Evolutionary conservation across 495 filamentous ascomycete genomes (phyloP).

Genomic region (Neurospora sp.): DNA sequence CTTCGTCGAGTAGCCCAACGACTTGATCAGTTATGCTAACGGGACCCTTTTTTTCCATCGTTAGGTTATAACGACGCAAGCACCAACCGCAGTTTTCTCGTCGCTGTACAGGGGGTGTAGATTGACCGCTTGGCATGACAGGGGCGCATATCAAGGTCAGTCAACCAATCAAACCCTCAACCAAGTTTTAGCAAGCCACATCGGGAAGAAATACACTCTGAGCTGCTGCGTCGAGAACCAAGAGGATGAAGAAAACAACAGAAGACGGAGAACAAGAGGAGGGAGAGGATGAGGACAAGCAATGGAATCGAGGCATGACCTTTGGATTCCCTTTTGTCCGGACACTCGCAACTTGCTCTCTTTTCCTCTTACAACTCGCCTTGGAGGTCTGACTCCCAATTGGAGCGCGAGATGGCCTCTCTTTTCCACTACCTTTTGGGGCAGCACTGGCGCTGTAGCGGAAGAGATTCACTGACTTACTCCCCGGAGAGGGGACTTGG

Average conservation of each 20-base stretch:
- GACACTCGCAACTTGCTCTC: background rate
- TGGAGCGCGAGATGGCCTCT: background rate
- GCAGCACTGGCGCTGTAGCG: background rate
- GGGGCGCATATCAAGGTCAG: conserved; percentile 19
- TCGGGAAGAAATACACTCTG: background rate
- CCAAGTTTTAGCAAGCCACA: conserved; percentile 13
- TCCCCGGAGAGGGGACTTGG: background rate
- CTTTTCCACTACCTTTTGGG: background rate
- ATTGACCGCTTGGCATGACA: conserved; percentile 21
- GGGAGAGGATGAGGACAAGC: background rate
- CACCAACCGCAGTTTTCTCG: background rate
- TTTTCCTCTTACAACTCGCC: background rate
- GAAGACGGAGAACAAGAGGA: background rate
- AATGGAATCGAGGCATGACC: background rate
- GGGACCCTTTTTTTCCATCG: background rate
- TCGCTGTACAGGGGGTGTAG: conserved; percentile 17
- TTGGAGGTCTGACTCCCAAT: background rate
- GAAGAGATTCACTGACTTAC: background rate
- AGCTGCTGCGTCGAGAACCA: background rate
- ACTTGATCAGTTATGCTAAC: conserved; percentile 10
- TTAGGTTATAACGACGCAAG: conserved; percentile 7
- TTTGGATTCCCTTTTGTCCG: background rate
- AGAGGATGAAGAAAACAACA: background rate
- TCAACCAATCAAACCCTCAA: conserved; percentile 21
- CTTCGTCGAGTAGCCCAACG: background rate